Conservation (phyloP, 257 asterid genomes). For the Solanum sejunctum region DNA sequence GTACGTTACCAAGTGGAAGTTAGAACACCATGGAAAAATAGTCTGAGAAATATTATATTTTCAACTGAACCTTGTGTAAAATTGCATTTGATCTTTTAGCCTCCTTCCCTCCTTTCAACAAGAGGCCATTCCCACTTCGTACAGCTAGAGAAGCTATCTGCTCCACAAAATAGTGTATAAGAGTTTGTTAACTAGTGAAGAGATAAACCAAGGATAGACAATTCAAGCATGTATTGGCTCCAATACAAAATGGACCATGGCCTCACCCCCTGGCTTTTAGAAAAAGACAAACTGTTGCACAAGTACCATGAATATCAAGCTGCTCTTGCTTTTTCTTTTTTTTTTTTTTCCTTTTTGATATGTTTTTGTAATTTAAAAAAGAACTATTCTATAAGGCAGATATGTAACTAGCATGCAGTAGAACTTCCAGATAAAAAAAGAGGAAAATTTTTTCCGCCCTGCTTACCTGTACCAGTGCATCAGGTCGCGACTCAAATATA, state of each 20-base stretch:
- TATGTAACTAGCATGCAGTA: neutral
- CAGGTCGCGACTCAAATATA: slow-evolving; percentile 84
- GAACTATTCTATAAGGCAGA: neutral
- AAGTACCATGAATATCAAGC: neutral
- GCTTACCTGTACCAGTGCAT: slow-evolving; percentile 75
- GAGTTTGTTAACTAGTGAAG: neutral
- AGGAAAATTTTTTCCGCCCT: neutral
- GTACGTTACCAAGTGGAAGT: neutral
- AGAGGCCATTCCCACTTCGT: slow-evolving; percentile 75
- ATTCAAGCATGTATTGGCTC: neutral
- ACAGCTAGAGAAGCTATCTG: slow-evolving; percentile 85
- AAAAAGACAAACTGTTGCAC: neutral
- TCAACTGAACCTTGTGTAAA: slow-evolving; percentile 47
- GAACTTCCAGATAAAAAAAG: neutral
- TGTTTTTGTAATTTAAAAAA: neutral
- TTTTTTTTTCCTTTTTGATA: neutral
- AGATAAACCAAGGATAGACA: neutral
- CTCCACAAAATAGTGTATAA: neutral
- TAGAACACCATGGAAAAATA: neutral
- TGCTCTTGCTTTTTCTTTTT: neutral
- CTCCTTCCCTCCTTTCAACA: slow-evolving; percentile 83
- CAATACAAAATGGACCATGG: neutral
- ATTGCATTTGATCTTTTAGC: slow-evolving; percentile 59
- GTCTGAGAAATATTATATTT: neutral
- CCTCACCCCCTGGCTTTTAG: neutral